phyloP scores from a whole-genome alignment of 192 early-diverging fungal genomes.

The Mortierella hygrophila region DNA sequence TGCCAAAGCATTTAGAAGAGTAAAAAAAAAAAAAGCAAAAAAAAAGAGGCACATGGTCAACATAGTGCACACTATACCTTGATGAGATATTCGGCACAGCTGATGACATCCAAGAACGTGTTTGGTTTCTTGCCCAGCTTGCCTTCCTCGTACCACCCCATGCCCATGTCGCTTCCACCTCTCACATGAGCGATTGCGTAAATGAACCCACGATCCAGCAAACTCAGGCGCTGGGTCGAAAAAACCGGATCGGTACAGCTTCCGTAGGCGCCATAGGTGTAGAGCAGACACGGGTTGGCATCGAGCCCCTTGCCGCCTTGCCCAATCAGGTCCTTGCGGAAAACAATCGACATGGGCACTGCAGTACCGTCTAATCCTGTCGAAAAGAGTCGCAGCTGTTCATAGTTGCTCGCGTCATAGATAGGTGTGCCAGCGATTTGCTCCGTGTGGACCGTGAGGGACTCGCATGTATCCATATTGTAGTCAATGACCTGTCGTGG shows the following conservation, averaged over 20 bases:
- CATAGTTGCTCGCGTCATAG: constrained; percentile 60
- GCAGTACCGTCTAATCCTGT: constrained; percentile 54
- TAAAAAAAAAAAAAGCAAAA: background rate
- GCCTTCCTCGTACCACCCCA: constrained; percentile 83
- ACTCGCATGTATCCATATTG: constrained; percentile 62
- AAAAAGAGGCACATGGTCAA: background rate
- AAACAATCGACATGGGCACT: constrained; percentile 77
- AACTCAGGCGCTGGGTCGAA: constrained; percentile 75
- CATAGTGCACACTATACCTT: constrained; percentile 34
- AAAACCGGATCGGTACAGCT: constrained; percentile 81
- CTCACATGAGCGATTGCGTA: constrained; percentile 86
- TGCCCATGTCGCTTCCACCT: constrained; percentile 84
- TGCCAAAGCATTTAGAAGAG: background rate
- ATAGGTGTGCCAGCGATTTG: constrained; percentile 27
- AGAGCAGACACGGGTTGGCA: constrained; percentile 72
- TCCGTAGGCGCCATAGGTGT: constrained; percentile 88
- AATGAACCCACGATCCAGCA: constrained; percentile 82
- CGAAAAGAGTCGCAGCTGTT: constrained; percentile 59
- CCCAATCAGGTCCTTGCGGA: constrained; percentile 55
- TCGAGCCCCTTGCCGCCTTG: constrained; percentile 36
- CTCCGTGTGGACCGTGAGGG: constrained; percentile 49
- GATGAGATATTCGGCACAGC: constrained; percentile 74
- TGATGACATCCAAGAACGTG: constrained; percentile 77
- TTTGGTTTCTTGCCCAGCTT: constrained; percentile 79
- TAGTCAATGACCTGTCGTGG: constrained; percentile 73